Conservation (phyloP, 768 basidiomycete genomes). For the Leccinum fibrillosum region DNA sequence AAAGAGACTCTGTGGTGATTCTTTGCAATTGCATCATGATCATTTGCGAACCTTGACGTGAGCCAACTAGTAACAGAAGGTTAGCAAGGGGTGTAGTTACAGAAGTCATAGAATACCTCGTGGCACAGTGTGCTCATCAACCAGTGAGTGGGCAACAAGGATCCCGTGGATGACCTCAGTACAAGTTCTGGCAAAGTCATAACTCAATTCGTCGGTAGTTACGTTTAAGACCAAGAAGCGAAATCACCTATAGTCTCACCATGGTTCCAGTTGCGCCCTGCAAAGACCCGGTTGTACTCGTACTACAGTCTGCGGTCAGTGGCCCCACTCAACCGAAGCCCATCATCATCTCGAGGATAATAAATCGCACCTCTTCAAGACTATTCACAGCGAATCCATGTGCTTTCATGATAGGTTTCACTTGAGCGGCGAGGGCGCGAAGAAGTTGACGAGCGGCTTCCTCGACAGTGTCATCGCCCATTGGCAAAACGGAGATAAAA, state of each 20-base stretch:
- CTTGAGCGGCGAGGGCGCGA: conserved; percentile 78
- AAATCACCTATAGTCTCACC: conserved; percentile 72
- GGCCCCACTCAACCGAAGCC: neutral
- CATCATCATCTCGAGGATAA: neutral
- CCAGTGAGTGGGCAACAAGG: conserved; percentile 61
- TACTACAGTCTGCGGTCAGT: conserved; percentile 45
- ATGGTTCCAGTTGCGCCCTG: conserved; percentile 81
- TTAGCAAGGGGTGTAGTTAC: conserved; percentile 5
- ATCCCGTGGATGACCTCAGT: conserved; percentile 56
- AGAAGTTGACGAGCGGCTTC: conserved; percentile 71
- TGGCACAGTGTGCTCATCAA: conserved; percentile 79
- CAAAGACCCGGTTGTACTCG: conserved; percentile 73
- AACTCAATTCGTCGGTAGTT: neutral
- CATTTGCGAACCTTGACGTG: conserved; percentile 63
- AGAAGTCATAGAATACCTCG: conserved; percentile 48
- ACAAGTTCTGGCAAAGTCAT: conserved; percentile 60
- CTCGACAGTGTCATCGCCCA: conserved; percentile 38
- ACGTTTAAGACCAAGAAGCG: neutral
- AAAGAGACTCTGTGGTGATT: neutral
- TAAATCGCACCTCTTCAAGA: conserved; percentile 67
- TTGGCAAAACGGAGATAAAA: conserved; percentile 63
- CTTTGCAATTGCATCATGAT: neutral
- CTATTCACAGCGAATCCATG: conserved; percentile 76
- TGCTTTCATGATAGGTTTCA: conserved; percentile 77
- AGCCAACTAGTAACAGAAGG: conserved; percentile 51